Conservation (phyloP, 345 rosid species). For the Litchi chinensis region DNA sequence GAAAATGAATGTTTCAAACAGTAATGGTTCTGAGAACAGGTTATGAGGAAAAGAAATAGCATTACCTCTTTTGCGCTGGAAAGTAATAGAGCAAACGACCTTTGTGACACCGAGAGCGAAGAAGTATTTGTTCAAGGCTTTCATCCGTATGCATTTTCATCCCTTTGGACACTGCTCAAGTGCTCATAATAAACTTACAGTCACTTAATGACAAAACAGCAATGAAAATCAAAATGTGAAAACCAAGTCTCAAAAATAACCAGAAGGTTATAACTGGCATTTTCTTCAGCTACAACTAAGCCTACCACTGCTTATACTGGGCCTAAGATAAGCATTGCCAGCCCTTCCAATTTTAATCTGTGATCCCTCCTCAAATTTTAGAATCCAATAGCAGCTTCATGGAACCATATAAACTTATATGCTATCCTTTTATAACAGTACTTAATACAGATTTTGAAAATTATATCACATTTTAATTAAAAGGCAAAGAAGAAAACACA, state of each 20-base stretch:
- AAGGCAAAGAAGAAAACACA: neutral
- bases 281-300: neutral
- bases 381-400: neutral
- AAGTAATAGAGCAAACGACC: conserved; percentile 92
- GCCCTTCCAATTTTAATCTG: neutral
- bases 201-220: neutral
- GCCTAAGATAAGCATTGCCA: conserved; percentile 3
- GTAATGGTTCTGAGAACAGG: neutral
- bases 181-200: conserved; percentile 11
- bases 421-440: neutral
- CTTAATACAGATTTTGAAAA: neutral
- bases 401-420: neutral
- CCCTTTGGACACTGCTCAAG: conserved; percentile 60
- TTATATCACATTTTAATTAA: neutral
- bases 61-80: conserved; percentile 67
- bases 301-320: neutral
- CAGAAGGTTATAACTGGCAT: conserved; percentile 6
- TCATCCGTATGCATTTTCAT: conserved; percentile 40
- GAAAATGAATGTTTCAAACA: neutral
- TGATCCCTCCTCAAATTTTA: neutral
- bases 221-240: neutral
- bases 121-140: conserved; percentile 70
- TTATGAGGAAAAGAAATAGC: conserved; percentile 3
- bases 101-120: conserved; percentile 81
- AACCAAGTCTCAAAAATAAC: neutral